phyloP scores from a whole-genome alignment of 768 basidiomycete genomes.

The Psilocybe sp. region DNA sequence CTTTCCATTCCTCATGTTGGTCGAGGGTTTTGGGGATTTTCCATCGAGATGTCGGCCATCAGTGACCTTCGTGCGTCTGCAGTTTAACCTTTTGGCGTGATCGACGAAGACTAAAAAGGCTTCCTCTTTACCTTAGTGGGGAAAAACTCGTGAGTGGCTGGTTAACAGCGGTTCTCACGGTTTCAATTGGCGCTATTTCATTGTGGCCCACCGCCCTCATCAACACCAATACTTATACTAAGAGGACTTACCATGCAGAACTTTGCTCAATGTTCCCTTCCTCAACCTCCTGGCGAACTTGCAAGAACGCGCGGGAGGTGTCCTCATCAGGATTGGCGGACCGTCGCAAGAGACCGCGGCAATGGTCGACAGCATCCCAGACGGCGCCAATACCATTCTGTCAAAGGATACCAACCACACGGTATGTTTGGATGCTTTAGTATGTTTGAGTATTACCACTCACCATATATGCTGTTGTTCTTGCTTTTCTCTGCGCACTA shows the following conservation, averaged over 20 bases:
- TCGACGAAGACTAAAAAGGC: neutral
- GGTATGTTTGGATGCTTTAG: no score
- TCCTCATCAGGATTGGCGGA: slow-evolving; percentile 72
- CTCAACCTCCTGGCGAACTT: slow-evolving; percentile 77
- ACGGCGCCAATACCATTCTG: slow-evolving; percentile 37
- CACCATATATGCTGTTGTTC: no score
- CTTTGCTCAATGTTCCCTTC: slow-evolving; percentile 57
- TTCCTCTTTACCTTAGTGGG: slow-evolving; percentile 33
- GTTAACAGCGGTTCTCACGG: no score
- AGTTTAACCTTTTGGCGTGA: neutral
- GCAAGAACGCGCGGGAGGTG: slow-evolving; percentile 57
- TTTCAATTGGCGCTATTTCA: no score
- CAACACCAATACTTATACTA: no score
- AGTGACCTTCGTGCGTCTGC: slow-evolving; percentile 49
- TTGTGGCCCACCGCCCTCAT: no score
- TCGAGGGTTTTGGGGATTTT: slow-evolving; percentile 47
- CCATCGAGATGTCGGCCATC: slow-evolving; percentile 61
- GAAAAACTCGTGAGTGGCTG: slow-evolving; percentile 37
- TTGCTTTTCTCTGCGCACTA: no score
- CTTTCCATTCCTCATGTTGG: no score
- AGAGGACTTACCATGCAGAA: slow-evolving; percentile 23
- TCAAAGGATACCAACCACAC: slow-evolving; percentile 48
- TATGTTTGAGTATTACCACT: no score
- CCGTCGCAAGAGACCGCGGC: slow-evolving; percentile 74
- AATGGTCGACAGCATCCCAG: slow-evolving; percentile 46